Base-by-base conservation (phyloP, 257 asterid species). In the Solanum commersonii region DNA sequence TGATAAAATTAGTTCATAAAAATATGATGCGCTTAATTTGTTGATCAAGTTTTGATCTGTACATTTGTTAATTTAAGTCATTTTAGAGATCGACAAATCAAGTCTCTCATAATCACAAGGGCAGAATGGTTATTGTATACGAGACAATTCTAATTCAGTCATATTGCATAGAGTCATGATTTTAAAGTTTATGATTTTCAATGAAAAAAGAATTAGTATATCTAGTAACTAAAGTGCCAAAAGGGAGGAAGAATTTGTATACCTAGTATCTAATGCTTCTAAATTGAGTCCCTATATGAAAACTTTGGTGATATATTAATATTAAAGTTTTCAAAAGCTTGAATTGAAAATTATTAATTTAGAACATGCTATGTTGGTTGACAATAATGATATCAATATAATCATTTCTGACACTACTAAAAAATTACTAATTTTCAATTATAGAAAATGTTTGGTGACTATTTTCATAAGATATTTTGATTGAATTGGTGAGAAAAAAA, bases 1-100 rank as follows among this genome's bases (percentile, higher is more conserved):
- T 5, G 23, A 7, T 29, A 70, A 70, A 70, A 70, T 70, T 70
- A 70, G 38, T 70, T 70, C 3, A 70, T 15, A 0, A 2, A 70
- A 29, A 27, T 13, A 29, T 14, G 0, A 67, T 29, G 0, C 1
- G 1, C 4, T 29, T 1, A 14, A 3, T 68, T 15, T 0, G 1
- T 70, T 70, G 3, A 15, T 49, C 1, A 70, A 70, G 11, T 3
- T 29, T 70, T 1, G 20, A 68, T 3, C 0, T 1, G 4, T 14
- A 3, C 22, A 13, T 6, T 27, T 68, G 10, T 68, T 68, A 68
- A 14, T 68, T 29, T 3, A 15, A 9, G 7, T 3, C 3, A 29
- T 29, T 29, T 25, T 3, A 29, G 23, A 20, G 15, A 70, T 70
- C 3, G 11, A 14, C 12, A 29, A 29, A 70, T 70, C 9, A 25